phyloP scores from a whole-genome alignment of 2,329 filamentous ascomycete genomes.

The Chrysoporthe cubensis region DNA sequence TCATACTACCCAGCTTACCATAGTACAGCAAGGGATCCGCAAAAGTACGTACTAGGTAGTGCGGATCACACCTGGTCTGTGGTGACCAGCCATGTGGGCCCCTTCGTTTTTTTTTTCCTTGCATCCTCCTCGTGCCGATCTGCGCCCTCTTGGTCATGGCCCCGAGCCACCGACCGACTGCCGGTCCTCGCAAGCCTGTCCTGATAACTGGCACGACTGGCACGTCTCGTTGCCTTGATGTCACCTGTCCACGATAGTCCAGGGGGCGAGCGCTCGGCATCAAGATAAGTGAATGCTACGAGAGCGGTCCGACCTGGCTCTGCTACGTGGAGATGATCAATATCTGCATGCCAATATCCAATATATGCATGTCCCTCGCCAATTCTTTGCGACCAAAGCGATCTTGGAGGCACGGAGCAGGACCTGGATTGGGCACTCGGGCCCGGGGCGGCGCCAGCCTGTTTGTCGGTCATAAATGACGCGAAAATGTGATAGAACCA shows the following conservation, averaged over 20 bases:
- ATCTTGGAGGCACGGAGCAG: not conserved
- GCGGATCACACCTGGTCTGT: not conserved
- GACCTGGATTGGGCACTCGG: not conserved
- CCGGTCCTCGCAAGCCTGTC: not conserved
- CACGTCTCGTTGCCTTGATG: not conserved
- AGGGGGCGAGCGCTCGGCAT: not conserved
- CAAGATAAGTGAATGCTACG: not conserved
- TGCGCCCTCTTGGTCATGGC: not conserved
- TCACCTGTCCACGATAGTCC: not conserved
- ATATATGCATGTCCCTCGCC: not conserved
- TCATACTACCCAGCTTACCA: not conserved
- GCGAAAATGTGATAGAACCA: not conserved
- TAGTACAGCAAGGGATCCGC: slow-evolving; percentile 1
- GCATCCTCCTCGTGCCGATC: not conserved
- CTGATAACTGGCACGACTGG: not conserved
- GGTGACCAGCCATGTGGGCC: not conserved
- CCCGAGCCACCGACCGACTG: slow-evolving; percentile 1
- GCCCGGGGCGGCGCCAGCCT: not conserved
- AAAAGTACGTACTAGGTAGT: not conserved
- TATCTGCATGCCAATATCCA: not conserved
- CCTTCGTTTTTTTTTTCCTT: not conserved
- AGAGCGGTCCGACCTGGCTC: too few relatives aligned
- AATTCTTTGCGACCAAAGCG: not conserved
- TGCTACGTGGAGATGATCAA: not conserved
- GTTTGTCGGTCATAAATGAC: not conserved